Evolutionary conservation across 1,284 basidiomycete genomes (phyloP), one percentile per base, ranked within the genome.

Genomic region (Puccinia triticina): DNA sequence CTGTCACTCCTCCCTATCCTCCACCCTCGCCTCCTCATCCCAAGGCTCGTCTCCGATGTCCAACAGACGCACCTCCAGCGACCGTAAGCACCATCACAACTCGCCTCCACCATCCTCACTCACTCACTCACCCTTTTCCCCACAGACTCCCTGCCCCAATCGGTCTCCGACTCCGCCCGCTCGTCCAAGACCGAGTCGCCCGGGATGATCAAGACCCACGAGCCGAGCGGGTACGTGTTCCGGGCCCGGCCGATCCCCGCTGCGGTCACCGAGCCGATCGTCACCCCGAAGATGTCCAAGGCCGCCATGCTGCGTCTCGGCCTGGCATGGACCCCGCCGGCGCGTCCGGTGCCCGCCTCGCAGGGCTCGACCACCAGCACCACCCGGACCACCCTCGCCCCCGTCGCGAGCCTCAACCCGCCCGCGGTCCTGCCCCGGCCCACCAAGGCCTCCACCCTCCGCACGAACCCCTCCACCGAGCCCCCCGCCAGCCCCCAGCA

Each of bases 241-340:
- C 59, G 61, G 2, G 76, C 76, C 3, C 40, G 59, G n/a, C 76
- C 76, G 23, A 16, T 67, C 14, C 76, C 76, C 14, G 23, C 76
- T 29, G 46, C 76, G 21, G 21, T 50, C 21, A 59, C 46, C n/a
- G 43, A 64, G 53, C 76, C 76, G 16, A 48, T 53, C 32, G 7
- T 46, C 21, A 23, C 61, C 14, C 76, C 76, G 18, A 64, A 59
- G 34, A 66, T 78, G 61, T 66, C 76, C 7, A 78, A 78, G 48
- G 76, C 76, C 8, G 76, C 76, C n/a, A 78, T 78, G 59, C 66
- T 78, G 8, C 57, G 76, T 11, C 26, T 66, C 21, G 76, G 76
- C n/a, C 29, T 78, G 29, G 11, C 76, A 21, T 78, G 76, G 76
- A 66, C 76, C 16, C 76, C 76, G 0, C 76, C 76, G 11, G 43